Evolutionary conservation across 2,329 filamentous ascomycete genomes (phyloP).

Genomic region (Blastomyces silverae): DNA sequence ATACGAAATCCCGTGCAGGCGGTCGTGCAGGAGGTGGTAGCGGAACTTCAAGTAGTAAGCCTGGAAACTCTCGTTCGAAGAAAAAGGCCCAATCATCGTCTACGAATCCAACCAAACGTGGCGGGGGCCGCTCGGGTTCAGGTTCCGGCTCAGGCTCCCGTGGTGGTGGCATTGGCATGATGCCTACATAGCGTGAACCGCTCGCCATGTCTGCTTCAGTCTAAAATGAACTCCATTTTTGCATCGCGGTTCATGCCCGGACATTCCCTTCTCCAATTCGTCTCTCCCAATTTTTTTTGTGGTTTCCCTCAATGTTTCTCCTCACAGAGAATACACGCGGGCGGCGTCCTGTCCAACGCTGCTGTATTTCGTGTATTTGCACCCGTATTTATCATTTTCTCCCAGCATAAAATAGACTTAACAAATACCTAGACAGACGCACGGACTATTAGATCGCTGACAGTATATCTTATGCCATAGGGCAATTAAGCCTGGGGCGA

Average conservation of each 20-base stretch:
- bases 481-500: background rate
- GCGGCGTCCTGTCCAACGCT: background rate
- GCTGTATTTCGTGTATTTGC: background rate
- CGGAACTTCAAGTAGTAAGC: slow-evolving; percentile 17
- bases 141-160: slow-evolving; percentile 11
- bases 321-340: background rate
- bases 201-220: background rate
- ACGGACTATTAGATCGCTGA: background rate
- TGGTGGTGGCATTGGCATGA: slow-evolving; percentile 35
- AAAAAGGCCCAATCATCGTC: slow-evolving; percentile 15
- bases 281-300: background rate
- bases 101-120: slow-evolving; percentile 16
- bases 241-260: background rate
- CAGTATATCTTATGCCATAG: background rate
- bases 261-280: background rate
- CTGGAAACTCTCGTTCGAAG: slow-evolving; percentile 17
- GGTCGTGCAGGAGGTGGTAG: slow-evolving; percentile 14
- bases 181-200: slow-evolving; percentile 27
- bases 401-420: background rate
- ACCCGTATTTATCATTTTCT: slow-evolving; percentile 1
- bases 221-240: background rate
- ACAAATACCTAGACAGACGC: background rate
- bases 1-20: slow-evolving; percentile 12
- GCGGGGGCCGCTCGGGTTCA: slow-evolving; percentile 14
- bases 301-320: background rate